Conservation (phyloP, 257 asterid genomes). For the Misopates orontium region DNA sequence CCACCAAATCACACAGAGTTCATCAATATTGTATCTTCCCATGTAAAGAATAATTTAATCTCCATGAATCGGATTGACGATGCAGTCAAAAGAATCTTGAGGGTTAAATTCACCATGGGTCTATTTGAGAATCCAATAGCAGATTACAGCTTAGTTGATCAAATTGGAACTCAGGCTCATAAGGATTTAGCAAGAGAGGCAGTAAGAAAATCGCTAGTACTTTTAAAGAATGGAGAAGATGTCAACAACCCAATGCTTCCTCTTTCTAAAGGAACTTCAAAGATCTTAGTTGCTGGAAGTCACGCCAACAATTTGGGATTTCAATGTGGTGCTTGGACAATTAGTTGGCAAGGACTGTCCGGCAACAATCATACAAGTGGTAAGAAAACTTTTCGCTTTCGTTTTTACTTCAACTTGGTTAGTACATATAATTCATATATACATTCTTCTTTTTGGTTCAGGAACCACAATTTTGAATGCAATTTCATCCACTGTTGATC, state of each 20-base stretch:
- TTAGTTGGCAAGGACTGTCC: slow-evolving; percentile 51
- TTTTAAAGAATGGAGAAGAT: slow-evolving; percentile 21
- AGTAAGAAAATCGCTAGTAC: slow-evolving; percentile 30
- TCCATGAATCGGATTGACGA: slow-evolving; percentile 24
- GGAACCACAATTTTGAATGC: slow-evolving; percentile 50
- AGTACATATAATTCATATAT: neutral
- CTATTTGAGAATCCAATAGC: slow-evolving; percentile 29
- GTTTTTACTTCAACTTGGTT: neutral
- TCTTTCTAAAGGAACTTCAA: slow-evolving; percentile 19
- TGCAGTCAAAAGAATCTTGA: slow-evolving; percentile 28
- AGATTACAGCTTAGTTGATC: slow-evolving; percentile 26
- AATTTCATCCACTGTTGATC: slow-evolving; percentile 32
- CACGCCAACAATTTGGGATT: slow-evolving; percentile 30
- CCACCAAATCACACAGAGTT: slow-evolving; percentile 28
- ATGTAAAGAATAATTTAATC: slow-evolving; percentile 20
- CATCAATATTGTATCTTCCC: slow-evolving; percentile 7
- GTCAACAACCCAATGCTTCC: slow-evolving; percentile 17
- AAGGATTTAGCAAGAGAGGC: slow-evolving; percentile 28
- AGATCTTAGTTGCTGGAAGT: slow-evolving; percentile 26
- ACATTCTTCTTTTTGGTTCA: neutral
- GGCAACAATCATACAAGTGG: slow-evolving; percentile 31
- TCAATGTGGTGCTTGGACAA: slow-evolving; percentile 34
- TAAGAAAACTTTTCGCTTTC: neutral
- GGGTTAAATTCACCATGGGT: slow-evolving; percentile 30
- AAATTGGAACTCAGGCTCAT: slow-evolving; percentile 27